Evolutionary conservation across 2,329 filamentous ascomycete genomes (phyloP).

Genomic region (Trichocomaceae sp.): DNA sequence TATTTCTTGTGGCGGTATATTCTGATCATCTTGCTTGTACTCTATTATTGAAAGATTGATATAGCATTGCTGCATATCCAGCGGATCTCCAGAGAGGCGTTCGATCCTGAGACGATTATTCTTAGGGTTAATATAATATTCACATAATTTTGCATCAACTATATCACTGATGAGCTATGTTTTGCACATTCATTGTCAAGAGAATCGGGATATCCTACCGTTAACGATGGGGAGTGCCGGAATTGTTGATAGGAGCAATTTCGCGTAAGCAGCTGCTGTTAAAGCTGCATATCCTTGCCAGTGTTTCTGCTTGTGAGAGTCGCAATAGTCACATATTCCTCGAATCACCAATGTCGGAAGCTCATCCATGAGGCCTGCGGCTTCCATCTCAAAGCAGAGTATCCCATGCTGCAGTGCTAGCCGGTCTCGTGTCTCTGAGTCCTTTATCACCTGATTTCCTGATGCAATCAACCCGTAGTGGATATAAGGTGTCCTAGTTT

Average conservation of each 20-base stretch:
- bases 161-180: too few species aligned
- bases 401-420: too few species aligned
- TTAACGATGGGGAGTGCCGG: background rate
- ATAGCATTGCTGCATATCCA: background rate
- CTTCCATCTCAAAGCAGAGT: background rate
- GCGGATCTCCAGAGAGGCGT: background rate
- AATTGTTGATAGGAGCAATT: constrained; percentile 5
- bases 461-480: too few species aligned
- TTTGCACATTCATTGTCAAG: too few species aligned
- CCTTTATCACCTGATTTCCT: background rate
- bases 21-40: too few species aligned
- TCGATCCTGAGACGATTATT: background rate
- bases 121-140: background rate
- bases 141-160: background rate
- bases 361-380: background rate
- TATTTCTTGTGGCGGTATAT: background rate
- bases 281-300: constrained; percentile 14
- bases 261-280: constrained; percentile 13
- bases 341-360: constrained; percentile 9
- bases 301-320: constrained; percentile 14
- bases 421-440: background rate
- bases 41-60: background rate
- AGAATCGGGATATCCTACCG: too few species aligned
- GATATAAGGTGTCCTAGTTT: too few species aligned
- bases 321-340: constrained; percentile 22